Percentiles rank a stretch among this genome's conserved stretches.
Conservation (phyloP, 331 rosid species). For the Stylosanthes scabra region DNA sequence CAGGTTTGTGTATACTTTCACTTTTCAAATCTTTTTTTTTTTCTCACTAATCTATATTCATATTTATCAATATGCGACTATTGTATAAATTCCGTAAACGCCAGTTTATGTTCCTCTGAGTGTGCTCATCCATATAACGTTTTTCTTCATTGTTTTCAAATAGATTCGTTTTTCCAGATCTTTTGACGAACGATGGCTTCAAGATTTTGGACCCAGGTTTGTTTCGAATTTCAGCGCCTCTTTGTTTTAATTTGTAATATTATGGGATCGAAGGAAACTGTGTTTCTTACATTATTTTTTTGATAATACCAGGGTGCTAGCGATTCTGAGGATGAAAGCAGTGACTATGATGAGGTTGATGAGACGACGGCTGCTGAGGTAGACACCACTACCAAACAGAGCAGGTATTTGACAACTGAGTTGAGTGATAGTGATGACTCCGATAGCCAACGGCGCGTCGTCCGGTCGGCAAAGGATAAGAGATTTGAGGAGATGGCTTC, state of each 20-base stretch:
- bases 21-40: neutral
- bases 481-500: conserved; percentile 88
- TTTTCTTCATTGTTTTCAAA: neutral
- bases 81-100: neutral
- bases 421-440: conserved; percentile 79
- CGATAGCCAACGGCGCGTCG: conserved; percentile 71
- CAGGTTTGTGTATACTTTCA: neutral
- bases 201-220: conserved; percentile 44
- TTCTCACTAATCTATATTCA: no score
- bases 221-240: neutral
- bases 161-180: neutral
- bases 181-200: conserved; percentile 39
- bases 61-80: neutral
- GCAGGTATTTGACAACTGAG: conserved; percentile 53
- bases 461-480: conserved; percentile 87
- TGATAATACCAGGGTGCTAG: conserved; percentile 63
- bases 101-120: neutral
- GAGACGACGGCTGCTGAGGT: conserved; percentile 36
- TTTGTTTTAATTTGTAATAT: neutral
- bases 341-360: conserved; percentile 63
- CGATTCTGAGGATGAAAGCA: conserved; percentile 80
- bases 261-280: neutral
- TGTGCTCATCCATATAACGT: neutral
- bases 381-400: conserved; percentile 41
- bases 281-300: neutral